A percentile compares a stretch with the other conserved stretches of the same genome.
phyloP scores from a whole-genome alignment of 805 yeast species.

The Candida vaughaniae region DNA sequence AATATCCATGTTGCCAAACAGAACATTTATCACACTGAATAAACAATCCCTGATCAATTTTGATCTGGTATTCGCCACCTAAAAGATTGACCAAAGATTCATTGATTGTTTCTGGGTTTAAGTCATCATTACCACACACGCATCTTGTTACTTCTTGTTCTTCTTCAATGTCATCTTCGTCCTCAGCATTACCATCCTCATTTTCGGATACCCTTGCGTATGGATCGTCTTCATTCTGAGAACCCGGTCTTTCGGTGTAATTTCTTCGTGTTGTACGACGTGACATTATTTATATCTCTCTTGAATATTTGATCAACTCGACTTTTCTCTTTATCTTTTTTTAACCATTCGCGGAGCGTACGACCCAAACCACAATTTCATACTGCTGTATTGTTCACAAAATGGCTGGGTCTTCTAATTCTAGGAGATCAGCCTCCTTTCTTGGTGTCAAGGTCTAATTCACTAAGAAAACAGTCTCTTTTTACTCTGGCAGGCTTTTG shows the following conservation, averaged over 20 bases:
- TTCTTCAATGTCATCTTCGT: slow-evolving; percentile 24
- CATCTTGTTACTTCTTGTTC: slow-evolving; percentile 44
- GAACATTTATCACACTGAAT: slow-evolving; percentile 89
- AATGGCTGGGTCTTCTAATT: too few species aligned
- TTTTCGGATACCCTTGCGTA: neutral
- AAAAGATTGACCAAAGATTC: slow-evolving; percentile 25
- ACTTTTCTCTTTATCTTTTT: too few species aligned
- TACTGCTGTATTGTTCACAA: too few species aligned
- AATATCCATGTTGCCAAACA: slow-evolving; percentile 97
- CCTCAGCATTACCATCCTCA: slow-evolving; percentile 1
- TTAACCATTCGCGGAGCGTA: too few species aligned
- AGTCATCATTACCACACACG: slow-evolving; percentile 41
- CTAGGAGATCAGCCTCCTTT: too few species aligned
- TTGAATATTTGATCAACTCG: too few species aligned
- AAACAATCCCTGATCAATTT: slow-evolving; percentile 58
- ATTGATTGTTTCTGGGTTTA: slow-evolving; percentile 24
- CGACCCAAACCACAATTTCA: too few species aligned
- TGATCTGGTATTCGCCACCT: slow-evolving; percentile 32
- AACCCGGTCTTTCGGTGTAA: slow-evolving; percentile 9
- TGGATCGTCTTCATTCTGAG: slow-evolving; percentile 1
- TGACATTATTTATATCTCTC: too few species aligned
- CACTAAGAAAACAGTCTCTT: too few species aligned
- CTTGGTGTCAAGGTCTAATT: too few species aligned
- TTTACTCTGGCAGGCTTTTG: too few species aligned
- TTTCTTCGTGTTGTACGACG: slow-evolving; percentile 14